Conservation (phyloP, 495 filamentous ascomycete genomes). For the Podospora australis region DNA sequence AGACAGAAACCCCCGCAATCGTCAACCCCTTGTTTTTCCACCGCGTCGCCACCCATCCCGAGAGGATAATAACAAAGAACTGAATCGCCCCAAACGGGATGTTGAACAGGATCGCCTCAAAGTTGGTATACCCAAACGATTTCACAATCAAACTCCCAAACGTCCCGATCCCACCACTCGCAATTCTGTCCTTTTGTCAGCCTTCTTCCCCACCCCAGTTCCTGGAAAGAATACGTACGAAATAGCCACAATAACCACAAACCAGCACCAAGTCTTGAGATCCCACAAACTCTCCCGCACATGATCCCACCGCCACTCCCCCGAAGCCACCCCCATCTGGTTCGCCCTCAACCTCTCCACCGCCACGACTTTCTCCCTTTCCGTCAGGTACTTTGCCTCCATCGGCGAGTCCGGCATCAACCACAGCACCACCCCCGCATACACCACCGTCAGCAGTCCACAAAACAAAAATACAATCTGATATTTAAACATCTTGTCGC, state of each 20-base stretch:
- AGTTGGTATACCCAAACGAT: constrained; percentile 53
- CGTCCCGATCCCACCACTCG: constrained; percentile 51
- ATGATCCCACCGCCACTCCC: constrained; percentile 40
- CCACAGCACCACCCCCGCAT: constrained; percentile 27
- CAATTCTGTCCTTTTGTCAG: constrained; percentile 17
- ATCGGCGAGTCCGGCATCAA: constrained; percentile 57
- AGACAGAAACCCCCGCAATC: constrained; percentile 47
- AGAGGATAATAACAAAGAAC: constrained; percentile 36
- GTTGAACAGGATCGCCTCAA: constrained; percentile 58
- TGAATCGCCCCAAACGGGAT: constrained; percentile 56
- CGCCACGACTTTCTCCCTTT: constrained; percentile 54
- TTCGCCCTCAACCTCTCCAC: constrained; percentile 48
- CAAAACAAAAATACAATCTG: constrained; percentile 57
- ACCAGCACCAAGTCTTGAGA: constrained; percentile 63
- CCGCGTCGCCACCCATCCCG: constrained; percentile 40
- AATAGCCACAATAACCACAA: constrained; percentile 47
- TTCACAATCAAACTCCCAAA: constrained; percentile 61
- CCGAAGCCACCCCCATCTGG: constrained; percentile 40
- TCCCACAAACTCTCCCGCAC: constrained; percentile 56
- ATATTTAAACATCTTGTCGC: constrained; percentile 46
- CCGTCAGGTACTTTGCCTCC: constrained; percentile 51
- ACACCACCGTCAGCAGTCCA: constrained; percentile 38
- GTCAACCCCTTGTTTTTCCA: constrained; percentile 52
- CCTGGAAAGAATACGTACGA: constrained; percentile 22
- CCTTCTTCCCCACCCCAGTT: not conserved